These are phyloP conservation scores for Aureobasidium uvarum DNA, from an alignment of 2,329 filamentous ascomycete genomes.

Conservation along the genomic window DNA sequence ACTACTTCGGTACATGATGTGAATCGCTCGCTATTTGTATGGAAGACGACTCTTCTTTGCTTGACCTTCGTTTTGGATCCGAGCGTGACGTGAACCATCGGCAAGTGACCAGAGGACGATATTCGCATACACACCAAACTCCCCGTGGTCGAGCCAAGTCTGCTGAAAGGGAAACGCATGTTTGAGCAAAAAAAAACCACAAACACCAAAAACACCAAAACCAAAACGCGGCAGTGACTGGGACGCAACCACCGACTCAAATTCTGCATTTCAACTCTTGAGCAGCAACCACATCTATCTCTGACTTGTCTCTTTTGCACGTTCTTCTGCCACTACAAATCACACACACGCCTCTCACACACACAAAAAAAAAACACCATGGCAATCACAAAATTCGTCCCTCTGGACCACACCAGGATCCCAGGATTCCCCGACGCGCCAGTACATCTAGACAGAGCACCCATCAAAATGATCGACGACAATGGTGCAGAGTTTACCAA, in stretches of 20 bases:
- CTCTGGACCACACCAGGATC: neutral
- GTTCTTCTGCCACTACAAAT: too few relatives aligned
- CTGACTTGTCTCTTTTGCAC: too few relatives aligned
- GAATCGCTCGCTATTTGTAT: neutral
- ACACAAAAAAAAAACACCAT: neutral
- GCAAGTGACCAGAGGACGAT: too few relatives aligned
- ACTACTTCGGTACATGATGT: neutral
- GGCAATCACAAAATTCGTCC: slow-evolving; percentile 1
- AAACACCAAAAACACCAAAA: neutral
- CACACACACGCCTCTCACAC: too few relatives aligned
- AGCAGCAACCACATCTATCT: neutral
- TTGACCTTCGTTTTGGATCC: too few relatives aligned
- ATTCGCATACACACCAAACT: too few relatives aligned
- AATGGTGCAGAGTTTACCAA: neutral
- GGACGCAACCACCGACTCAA: neutral
- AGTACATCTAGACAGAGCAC: neutral
- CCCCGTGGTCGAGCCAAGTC: neutral
- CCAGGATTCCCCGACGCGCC: slow-evolving; percentile 12
- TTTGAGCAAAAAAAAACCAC: neutral
- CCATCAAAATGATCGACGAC: neutral
- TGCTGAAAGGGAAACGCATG: neutral
- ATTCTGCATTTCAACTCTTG: neutral
- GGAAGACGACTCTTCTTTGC: too few relatives aligned
- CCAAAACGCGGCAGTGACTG: neutral
- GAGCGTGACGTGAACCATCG: too few relatives aligned